Percentiles rank a stretch among this genome's conserved stretches.
Evolutionary conservation across 2,329 filamentous ascomycete genomes (phyloP).

Genomic region (Hymenoscyphus albidus): DNA sequence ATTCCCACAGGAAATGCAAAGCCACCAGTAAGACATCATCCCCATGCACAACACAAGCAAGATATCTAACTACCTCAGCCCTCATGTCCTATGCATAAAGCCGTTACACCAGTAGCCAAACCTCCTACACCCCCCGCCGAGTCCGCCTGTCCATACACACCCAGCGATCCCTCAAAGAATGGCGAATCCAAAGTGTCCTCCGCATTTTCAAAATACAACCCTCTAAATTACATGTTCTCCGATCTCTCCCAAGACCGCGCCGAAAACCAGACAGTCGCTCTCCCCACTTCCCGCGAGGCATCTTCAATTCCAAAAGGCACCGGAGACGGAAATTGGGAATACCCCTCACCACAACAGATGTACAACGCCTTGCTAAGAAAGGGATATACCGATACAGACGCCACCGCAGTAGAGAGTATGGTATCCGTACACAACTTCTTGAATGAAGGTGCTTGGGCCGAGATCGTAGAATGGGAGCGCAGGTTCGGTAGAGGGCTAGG

Average conservation of each 20-base stretch:
- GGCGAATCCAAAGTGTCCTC: constrained; percentile 38
- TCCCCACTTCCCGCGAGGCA: constrained; percentile 76
- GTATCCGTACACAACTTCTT: constrained; percentile 97
- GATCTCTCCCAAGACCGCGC: constrained; percentile 77
- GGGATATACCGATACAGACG: constrained; percentile 89
- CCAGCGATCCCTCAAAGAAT: constrained; percentile 25
- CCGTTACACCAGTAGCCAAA: constrained; percentile 34
- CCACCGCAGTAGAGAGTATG: constrained; percentile 93
- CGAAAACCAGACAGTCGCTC: constrained; percentile 64
- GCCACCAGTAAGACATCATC: constrained; percentile 28
- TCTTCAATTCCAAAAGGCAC: constrained; percentile 90
- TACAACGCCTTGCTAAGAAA: constrained; percentile 97
- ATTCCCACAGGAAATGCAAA: constrained; percentile 22
- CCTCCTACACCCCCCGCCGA: constrained; percentile 29
- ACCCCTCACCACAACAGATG: constrained; percentile 98
- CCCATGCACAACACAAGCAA: neutral
- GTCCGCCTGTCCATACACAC: constrained; percentile 33
- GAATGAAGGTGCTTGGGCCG: constrained; percentile 94
- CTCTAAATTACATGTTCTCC: constrained; percentile 93
- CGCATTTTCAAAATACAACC: constrained; percentile 64
- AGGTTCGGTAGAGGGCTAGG: constrained; percentile 73
- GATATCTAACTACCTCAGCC: constrained; percentile 42
- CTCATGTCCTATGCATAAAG: constrained; percentile 66
- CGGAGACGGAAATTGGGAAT: constrained; percentile 84
- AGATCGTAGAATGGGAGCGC: constrained; percentile 91